These are phyloP conservation scores for Stachybotrys chartarum DNA, from an alignment of 2,329 filamentous ascomycete genomes.

Conservation along the genomic window DNA sequence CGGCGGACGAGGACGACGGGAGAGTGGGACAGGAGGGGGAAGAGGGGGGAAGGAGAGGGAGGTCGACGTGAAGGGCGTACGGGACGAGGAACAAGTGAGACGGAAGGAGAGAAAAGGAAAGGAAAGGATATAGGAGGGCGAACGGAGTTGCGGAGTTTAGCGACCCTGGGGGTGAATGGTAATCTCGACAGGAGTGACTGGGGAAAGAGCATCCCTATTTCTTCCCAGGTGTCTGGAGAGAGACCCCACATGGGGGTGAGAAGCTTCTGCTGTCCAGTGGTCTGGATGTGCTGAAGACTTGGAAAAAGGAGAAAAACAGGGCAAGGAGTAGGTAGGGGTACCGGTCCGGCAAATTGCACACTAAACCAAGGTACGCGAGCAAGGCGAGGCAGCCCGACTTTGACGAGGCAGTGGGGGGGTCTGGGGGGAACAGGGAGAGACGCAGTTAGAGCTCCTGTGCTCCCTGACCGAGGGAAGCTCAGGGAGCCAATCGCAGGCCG, in stretches of 20 bases:
- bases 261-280: not conserved
- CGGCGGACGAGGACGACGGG: not conserved
- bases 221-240: not conserved
- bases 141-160: not conserved
- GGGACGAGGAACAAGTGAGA: not conserved
- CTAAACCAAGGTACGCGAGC: too few species aligned
- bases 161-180: not conserved
- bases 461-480: not conserved
- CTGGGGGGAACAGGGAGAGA: not conserved
- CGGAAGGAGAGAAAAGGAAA: not conserved
- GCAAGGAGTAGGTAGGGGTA: not conserved
- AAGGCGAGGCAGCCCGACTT: not conserved
- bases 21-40: not conserved
- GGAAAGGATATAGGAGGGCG: constrained; percentile 2
- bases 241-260: not conserved
- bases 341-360: too few species aligned
- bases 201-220: not conserved
- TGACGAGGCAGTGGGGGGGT: not conserved
- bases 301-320: not conserved
- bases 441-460: not conserved
- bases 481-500: not conserved
- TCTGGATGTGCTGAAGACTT: not conserved
- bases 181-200: not conserved
- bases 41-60: constrained; percentile 1
- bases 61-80: not conserved